Base-by-base conservation (phyloP, 768 basidiomycete species). In the Calocybe gangraenosa region DNA sequence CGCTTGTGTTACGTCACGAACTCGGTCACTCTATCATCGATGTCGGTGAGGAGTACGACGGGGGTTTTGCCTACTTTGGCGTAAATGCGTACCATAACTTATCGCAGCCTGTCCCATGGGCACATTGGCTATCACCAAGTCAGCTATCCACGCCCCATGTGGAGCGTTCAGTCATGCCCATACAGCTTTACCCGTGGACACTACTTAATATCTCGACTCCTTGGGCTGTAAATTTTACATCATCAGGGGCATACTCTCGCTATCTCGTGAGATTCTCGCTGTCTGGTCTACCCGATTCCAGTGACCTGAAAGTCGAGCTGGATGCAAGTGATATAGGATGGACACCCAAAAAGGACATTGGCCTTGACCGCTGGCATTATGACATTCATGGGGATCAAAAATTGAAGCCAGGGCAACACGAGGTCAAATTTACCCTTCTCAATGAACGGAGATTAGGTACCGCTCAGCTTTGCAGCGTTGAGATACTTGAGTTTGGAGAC, bases 31-130 rank as follows among this genome's bases (percentile, higher is more conserved):
- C 84, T 18, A 78, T 89, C 38, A 85, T 89, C 53, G 66, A 78
- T 6, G 81, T 87, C 15, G 88, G 88, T 3, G 88, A 90, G 63
- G 87, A 89, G 64, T 89, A 91, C 57, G 88, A 90, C 51, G 87
- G 87, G 10, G 87, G 85, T 3, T 79, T 63, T 49, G 81, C 70
- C 2, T 91, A 90, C 60, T 86, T 74, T 53, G 87, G 87, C 13
- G 70, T 73, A 28, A 87, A 91, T 55, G 75, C 84, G 3, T 70
- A 71, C 20, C 64, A 74, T 36, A 60, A 79, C 50, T 53, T 64
- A 23, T 60, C 62, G 8, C 43, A 65, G 20, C 61, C 69, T 23
- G 56, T 85, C 21, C 74, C 82, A 6, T 91, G 88, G 88, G 60
- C 68, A 0, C 82, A 87, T 49, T 91, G 88, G 88, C 68, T 89